Conservation (phyloP, 768 basidiomycete genomes). For the Boletus bicolor region DNA sequence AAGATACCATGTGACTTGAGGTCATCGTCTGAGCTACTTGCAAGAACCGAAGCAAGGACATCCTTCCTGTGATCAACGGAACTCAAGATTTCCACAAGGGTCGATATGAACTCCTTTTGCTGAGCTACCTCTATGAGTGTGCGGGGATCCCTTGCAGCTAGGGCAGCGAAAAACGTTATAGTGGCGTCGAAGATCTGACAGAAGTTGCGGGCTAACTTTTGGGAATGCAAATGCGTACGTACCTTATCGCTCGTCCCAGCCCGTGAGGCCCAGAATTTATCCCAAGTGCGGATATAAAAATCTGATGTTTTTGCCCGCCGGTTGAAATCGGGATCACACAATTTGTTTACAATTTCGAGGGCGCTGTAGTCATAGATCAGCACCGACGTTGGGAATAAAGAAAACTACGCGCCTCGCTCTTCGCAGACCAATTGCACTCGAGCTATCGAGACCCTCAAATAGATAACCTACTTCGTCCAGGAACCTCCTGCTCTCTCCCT, state of each 20-base stretch:
- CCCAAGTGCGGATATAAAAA: slow-evolving; percentile 68
- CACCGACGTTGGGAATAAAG: not conserved
- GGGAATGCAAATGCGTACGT: slow-evolving; percentile 22
- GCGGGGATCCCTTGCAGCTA: slow-evolving; percentile 57
- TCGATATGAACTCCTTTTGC: slow-evolving; percentile 35
- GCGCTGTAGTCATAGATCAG: slow-evolving; percentile 45
- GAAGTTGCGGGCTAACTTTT: not conserved
- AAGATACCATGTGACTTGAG: slow-evolving; percentile 51
- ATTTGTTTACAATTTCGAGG: slow-evolving; percentile 69
- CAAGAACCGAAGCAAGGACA: slow-evolving; percentile 44
- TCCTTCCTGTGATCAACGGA: slow-evolving; percentile 39
- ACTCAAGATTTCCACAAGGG: slow-evolving; percentile 43
- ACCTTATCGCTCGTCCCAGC: slow-evolving; percentile 62
- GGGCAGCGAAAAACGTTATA: slow-evolving; percentile 56
- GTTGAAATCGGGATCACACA: slow-evolving; percentile 72
- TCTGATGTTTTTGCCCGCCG: slow-evolving; percentile 78
- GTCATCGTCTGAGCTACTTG: slow-evolving; percentile 36
- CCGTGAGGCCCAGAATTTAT: slow-evolving; percentile 54
- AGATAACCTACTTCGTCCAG: slow-evolving; percentile 83
- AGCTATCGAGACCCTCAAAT: slow-evolving; percentile 69
- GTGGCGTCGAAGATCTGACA: slow-evolving; percentile 62
- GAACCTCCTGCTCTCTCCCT: slow-evolving; percentile 77
- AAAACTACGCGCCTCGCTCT: slow-evolving; percentile 56
- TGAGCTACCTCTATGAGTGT: slow-evolving; percentile 55
- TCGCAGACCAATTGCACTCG: slow-evolving; percentile 51